phyloP scores from a whole-genome alignment of 2,329 filamentous ascomycete species.

The Bipolaris oryzae region DNA sequence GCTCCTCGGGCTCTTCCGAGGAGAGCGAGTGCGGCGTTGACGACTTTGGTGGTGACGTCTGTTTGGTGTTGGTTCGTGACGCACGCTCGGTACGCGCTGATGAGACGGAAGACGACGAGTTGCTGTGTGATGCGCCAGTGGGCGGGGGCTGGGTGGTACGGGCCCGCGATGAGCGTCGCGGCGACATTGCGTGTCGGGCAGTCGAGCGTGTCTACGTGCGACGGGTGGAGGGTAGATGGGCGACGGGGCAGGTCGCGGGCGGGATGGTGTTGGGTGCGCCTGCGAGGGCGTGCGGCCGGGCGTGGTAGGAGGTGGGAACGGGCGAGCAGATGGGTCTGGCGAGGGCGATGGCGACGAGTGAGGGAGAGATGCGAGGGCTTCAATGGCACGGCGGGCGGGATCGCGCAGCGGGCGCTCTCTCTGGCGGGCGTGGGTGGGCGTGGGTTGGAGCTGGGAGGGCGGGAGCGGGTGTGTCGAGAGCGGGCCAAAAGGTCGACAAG shows the following conservation, averaged over 20 bases:
- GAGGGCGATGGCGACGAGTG: constrained; percentile 13
- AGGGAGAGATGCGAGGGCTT: constrained; percentile 7
- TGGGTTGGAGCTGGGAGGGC: constrained; percentile 35
- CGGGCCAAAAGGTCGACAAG: constrained; percentile 47
- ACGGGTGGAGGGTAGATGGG: constrained; percentile 1
- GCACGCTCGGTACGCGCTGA: constrained; percentile 77
- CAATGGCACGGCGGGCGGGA: constrained; percentile 15
- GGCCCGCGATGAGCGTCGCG: constrained; percentile 90
- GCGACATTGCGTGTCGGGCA: constrained; percentile 59
- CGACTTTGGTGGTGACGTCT: constrained; percentile 75
- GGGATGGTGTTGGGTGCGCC: constrained; percentile 21
- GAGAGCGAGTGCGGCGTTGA: constrained; percentile 75
- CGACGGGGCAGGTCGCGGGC: constrained; percentile 3
- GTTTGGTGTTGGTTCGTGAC: constrained; percentile 74
- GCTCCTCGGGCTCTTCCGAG: constrained; percentile 69
- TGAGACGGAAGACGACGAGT: constrained; percentile 72
- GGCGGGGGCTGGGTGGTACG: constrained; percentile 73
- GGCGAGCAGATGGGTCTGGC: constrained; percentile 15
- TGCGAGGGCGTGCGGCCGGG: constrained; percentile 14
- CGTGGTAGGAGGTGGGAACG: constrained; percentile 18
- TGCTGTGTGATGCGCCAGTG: constrained; percentile 72
- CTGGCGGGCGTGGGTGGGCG: constrained; percentile 20
- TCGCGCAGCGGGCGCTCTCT: constrained; percentile 18
- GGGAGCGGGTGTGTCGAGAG: constrained; percentile 44
- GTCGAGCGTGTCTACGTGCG: constrained; percentile 2